phyloP scores from a whole-genome alignment of 2,329 filamentous ascomycete species.

The Leptographium lundbergii region DNA sequence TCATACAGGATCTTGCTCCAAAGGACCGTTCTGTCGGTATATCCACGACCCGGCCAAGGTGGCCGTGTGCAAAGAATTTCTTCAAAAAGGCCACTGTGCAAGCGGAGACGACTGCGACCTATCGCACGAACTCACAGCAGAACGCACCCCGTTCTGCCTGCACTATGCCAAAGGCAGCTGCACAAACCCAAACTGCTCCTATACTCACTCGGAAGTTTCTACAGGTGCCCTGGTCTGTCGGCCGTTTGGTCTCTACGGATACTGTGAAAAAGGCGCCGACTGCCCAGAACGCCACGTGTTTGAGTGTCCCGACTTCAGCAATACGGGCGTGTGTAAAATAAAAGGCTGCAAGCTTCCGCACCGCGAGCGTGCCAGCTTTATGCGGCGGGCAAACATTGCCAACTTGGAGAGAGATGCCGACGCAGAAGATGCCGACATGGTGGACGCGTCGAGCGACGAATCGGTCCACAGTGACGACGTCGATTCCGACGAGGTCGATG shows the following conservation, averaged over 20 bases:
- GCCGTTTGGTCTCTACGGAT: conserved; percentile 74
- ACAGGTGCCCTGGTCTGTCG: conserved; percentile 70
- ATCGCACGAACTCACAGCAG: conserved; percentile 71
- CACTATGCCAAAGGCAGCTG: conserved; percentile 87
- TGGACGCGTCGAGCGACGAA: conserved; percentile 68
- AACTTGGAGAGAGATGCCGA: conserved; percentile 26
- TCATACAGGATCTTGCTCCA: conserved; percentile 65
- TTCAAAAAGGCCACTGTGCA: conserved; percentile 66
- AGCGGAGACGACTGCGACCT: conserved; percentile 75
- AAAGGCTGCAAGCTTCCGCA: conserved; percentile 77
- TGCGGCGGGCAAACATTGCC: conserved; percentile 49
- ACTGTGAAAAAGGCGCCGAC: conserved; percentile 67
- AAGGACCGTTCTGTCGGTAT: conserved; percentile 68
- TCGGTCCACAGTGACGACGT: conserved; percentile 66
- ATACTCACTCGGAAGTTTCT: conserved; percentile 71
- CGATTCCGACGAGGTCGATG: conserved; percentile 62
- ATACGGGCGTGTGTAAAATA: conserved; percentile 70
- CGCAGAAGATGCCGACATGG: conserved; percentile 39
- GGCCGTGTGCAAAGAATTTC: conserved; percentile 77
- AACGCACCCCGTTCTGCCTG: conserved; percentile 78
- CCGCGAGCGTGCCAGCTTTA: conserved; percentile 71
- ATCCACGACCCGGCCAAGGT: conserved; percentile 77
- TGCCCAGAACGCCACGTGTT: conserved; percentile 78
- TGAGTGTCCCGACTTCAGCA: conserved; percentile 93
- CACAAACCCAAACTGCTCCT: conserved; percentile 73